Conservation (phyloP, 805 yeast genomes). For the Scheffersomyces ergatensis region DNA sequence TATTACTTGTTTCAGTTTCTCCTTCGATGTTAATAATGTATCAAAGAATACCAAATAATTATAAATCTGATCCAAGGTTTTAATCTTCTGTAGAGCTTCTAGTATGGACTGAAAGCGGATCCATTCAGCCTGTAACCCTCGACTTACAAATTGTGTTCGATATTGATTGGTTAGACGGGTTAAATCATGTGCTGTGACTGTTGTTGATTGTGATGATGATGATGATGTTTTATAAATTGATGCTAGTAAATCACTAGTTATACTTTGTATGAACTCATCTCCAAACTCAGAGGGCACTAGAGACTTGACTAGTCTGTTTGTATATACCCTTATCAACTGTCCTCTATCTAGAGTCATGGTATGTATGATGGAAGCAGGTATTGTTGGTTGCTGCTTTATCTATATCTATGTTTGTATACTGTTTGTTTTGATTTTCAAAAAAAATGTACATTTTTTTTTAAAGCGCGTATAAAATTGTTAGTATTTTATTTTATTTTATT, state of each 20-base stretch:
- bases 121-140: conserved; percentile 30
- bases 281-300: conserved; percentile 38
- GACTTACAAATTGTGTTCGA: conserved; percentile 22
- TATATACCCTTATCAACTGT: conserved; percentile 31
- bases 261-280: conserved; percentile 27
- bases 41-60: conserved; percentile 34
- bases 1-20: background rate
- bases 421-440: background rate
- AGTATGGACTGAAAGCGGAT: conserved; percentile 26
- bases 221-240: conserved; percentile 2
- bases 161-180: conserved; percentile 18
- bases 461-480: too few species aligned
- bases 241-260: conserved; percentile 25
- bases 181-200: conserved; percentile 9
- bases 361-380: background rate
- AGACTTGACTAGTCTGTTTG: conserved; percentile 32
- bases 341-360: conserved; percentile 26
- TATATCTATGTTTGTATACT: background rate
- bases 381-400: background rate
- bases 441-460: background rate
- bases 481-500: too few species aligned
- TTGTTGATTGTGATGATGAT: conserved; percentile 6
- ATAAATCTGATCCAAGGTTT: conserved; percentile 28
- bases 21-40: conserved; percentile 6
- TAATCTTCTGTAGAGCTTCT: conserved; percentile 24